Conservation (phyloP, 1,284 basidiomycete genomes). For the Austroboletus niveus region DNA sequence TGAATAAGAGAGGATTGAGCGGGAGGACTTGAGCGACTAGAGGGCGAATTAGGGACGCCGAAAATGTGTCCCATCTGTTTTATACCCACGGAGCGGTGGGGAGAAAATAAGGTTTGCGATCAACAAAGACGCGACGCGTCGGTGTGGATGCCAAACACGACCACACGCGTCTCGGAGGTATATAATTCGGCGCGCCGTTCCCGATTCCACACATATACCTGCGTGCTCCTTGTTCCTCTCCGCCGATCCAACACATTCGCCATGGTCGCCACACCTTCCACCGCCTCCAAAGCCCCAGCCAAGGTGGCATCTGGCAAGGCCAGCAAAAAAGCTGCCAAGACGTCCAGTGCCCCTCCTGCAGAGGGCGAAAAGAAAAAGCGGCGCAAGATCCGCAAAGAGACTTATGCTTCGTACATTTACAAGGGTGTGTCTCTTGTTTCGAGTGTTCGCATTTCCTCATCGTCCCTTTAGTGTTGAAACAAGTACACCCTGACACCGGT, state of each 20-base stretch:
- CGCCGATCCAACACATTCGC: constrained; percentile 47
- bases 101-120: constrained; percentile 33
- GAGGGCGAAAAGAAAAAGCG: constrained; percentile 85
- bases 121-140: constrained; percentile 38
- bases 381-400: constrained; percentile 87
- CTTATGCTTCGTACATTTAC: constrained; percentile 93
- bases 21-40: background rate
- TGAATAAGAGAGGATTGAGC: constrained; percentile 1
- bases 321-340: constrained; percentile 82
- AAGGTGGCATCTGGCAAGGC: constrained; percentile 74
- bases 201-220: constrained; percentile 1
- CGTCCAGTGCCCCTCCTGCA: constrained; percentile 51
- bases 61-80: constrained; percentile 12
- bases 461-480: constrained; percentile 57
- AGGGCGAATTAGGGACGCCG: constrained; percentile 3
- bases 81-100: constrained; percentile 24
- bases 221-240: background rate
- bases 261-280: constrained; percentile 43
- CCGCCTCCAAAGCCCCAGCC: constrained; percentile 82
- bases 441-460: constrained; percentile 37
- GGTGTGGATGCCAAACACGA: constrained; percentile 37
- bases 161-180: constrained; percentile 38
- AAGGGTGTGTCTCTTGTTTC: constrained; percentile 55
- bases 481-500: constrained; percentile 81
- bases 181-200: constrained; percentile 16